Conservation (phyloP, 768 basidiomycete genomes). For the Aureoboletus auriporus region DNA sequence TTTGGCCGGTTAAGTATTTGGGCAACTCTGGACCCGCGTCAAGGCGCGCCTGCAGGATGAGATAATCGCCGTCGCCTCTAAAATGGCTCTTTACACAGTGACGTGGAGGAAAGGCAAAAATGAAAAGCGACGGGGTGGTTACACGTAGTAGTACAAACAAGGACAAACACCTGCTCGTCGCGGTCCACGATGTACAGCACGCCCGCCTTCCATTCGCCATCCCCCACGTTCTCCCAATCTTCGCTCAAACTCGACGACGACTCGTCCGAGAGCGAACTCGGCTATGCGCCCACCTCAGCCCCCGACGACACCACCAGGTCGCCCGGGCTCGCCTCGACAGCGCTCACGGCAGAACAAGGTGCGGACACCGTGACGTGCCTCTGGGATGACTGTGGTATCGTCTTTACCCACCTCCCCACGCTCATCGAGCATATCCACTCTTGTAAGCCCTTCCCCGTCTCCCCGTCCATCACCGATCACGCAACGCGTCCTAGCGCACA, state of each 20-base stretch:
- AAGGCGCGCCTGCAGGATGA: background rate
- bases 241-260: conserved; percentile 24
- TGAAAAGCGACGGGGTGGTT: too few species aligned
- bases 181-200: conserved; percentile 32
- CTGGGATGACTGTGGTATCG: conserved; percentile 77
- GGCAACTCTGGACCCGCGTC: too few species aligned
- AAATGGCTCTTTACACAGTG: too few species aligned
- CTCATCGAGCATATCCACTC: conserved; percentile 82
- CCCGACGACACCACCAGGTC: conserved; percentile 16
- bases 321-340: conserved; percentile 20
- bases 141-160: conserved; percentile 13
- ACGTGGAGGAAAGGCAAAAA: too few species aligned
- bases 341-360: conserved; percentile 15
- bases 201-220: conserved; percentile 37
- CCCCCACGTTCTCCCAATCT: conserved; percentile 37
- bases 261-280: conserved; percentile 25
- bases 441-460: conserved; percentile 43
- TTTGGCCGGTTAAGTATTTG: background rate
- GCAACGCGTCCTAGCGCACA: conserved; percentile 52
- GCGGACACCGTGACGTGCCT: conserved; percentile 70
- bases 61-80: background rate
- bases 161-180: conserved; percentile 17
- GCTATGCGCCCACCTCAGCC: conserved; percentile 9
- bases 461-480: background rate
- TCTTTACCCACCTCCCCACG: conserved; percentile 69